phyloP scores from a whole-genome alignment of 768 basidiomycete species.

The Suillus luteus region DNA sequence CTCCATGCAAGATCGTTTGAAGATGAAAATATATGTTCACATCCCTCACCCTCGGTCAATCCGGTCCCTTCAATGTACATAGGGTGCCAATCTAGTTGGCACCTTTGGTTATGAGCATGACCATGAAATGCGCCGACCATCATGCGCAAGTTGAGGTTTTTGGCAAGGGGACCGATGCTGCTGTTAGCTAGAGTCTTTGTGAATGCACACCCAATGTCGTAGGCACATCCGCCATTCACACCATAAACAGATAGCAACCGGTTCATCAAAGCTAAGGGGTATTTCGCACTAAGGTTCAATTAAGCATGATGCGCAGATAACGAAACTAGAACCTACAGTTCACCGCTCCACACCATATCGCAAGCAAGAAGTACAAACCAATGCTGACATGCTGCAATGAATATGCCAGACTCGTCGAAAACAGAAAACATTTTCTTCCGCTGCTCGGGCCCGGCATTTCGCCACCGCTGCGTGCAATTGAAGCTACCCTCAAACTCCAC shows the following conservation, averaged over 20 bases:
- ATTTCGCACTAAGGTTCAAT: conserved; percentile 20
- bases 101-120: too few species aligned
- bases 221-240: conserved; percentile 18
- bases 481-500: not conserved
- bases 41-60: conserved; percentile 10
- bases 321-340: not conserved
- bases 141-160: conserved; percentile 3
- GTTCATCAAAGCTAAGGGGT: conserved; percentile 22
- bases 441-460: not conserved
- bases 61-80: conserved; percentile 19
- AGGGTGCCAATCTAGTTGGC: conserved; percentile 33
- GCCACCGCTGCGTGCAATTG: not conserved
- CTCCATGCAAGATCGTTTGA: conserved; percentile 11
- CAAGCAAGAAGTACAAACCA: not conserved
- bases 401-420: conserved; percentile 3
- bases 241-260: conserved; percentile 20
- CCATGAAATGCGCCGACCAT: too few species aligned
- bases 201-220: conserved; percentile 31
- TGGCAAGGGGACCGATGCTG: conserved; percentile 14
- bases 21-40: conserved; percentile 11
- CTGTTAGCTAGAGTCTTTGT: conserved; percentile 16
- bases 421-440: conserved; percentile 9
- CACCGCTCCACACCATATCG: not conserved
- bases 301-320: not conserved
- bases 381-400: not conserved